These are phyloP conservation scores for Santalum album DNA, from an alignment of 164 flowering plant genomes.

Conservation along the genomic window DNA sequence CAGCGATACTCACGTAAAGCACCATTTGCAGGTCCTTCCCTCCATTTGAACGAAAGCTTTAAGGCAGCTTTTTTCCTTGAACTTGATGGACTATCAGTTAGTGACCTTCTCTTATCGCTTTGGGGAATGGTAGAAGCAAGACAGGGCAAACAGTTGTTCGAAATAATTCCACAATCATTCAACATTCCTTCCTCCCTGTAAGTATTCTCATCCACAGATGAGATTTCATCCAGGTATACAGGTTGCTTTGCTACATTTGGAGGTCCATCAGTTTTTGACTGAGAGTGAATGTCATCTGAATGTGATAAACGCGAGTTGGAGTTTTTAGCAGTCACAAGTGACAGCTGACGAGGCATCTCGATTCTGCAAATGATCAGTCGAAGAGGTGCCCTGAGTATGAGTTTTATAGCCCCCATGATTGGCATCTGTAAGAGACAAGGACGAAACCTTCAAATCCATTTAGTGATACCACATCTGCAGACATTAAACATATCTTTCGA, in stretches of 20 bases:
- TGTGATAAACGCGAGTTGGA: slow-evolving; percentile 20
- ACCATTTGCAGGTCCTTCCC: slow-evolving; percentile 51
- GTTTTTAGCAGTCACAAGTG: slow-evolving; percentile 29
- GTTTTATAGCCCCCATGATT: slow-evolving; percentile 24
- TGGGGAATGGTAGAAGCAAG: slow-evolving; percentile 60
- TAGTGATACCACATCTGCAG: slow-evolving; percentile 50
- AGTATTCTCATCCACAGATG: slow-evolving; percentile 39
- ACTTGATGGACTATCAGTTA: slow-evolving; percentile 62
- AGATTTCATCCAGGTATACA: slow-evolving; percentile 47
- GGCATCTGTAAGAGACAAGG: slow-evolving; percentile 37
- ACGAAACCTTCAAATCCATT: slow-evolving; percentile 52
- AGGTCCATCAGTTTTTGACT: slow-evolving; percentile 19
- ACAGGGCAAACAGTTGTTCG: slow-evolving; percentile 85
- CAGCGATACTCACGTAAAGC: slow-evolving; percentile 35
- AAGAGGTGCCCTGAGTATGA: slow-evolving; percentile 15
- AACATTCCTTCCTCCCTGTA: slow-evolving; percentile 42
- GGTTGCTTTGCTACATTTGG: slow-evolving; percentile 30
- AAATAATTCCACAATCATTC: slow-evolving; percentile 75
- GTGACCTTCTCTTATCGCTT: slow-evolving; percentile 74
- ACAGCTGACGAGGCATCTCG: slow-evolving; percentile 21
- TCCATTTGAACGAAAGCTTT: slow-evolving; percentile 81
- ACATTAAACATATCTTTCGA: slow-evolving; percentile 2
- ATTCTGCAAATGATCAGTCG: slow-evolving; percentile 23
- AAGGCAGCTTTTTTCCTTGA: slow-evolving; percentile 50
- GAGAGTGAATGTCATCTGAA: slow-evolving; percentile 25